Evolutionary conservation across 163 green algal genomes (phyloP).

Genomic region (Scenedesmus sp.): DNA sequence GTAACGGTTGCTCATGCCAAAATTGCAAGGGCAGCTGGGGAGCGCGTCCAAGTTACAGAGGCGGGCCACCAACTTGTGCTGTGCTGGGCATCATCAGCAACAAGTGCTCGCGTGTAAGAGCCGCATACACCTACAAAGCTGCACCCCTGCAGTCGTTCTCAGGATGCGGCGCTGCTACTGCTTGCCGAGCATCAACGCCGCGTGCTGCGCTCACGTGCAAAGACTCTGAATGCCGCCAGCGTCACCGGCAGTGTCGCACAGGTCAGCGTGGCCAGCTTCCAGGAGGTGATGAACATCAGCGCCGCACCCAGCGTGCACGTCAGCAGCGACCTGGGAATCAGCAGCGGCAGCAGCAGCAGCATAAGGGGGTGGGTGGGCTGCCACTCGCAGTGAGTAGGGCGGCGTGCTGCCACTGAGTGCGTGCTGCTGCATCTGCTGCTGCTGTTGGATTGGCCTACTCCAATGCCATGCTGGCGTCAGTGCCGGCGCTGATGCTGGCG

Average conservation of each 20-base stretch:
- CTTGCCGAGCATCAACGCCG: too few species aligned
- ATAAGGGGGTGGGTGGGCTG: neutral
- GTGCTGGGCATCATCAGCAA: constrained; percentile 54
- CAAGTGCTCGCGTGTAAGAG: too few species aligned
- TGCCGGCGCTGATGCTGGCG: neutral
- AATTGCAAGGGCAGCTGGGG: too few species aligned
- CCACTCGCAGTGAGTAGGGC: neutral
- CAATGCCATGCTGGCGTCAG: neutral
- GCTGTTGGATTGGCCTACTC: too few species aligned
- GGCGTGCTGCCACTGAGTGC: too few species aligned
- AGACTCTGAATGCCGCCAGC: constrained; percentile 72
- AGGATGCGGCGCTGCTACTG: too few species aligned
- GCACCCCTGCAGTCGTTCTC: too few species aligned
- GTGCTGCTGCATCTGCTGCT: neutral
- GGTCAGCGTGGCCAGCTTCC: constrained; percentile 88
- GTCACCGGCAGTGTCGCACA: constrained; percentile 81
- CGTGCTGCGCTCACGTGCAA: constrained; percentile 63
- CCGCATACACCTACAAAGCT: too few species aligned
- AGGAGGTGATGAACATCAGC: constrained; percentile 89
- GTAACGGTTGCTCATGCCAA: too few species aligned
- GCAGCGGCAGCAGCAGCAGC: neutral
- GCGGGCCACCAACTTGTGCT: too few species aligned
- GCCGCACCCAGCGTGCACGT: constrained; percentile 74
- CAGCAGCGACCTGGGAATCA: constrained; percentile 10
- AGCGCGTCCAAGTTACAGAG: too few species aligned